These are phyloP conservation scores for Saturnispora besseyi DNA, from an alignment of 805 yeast species.

Conservation along the genomic window DNA sequence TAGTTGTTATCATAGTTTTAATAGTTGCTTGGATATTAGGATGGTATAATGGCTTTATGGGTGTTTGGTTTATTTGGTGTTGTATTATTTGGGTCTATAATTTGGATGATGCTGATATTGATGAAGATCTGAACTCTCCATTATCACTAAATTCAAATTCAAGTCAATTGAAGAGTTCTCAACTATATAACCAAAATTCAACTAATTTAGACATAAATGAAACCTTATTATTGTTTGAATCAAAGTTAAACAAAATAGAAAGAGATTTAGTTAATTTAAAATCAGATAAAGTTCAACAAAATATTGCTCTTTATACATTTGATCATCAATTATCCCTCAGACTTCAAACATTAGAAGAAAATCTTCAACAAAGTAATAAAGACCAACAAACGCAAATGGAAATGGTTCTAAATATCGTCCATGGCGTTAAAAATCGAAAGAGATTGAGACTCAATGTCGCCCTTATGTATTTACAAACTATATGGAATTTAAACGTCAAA, in stretches of 20 bases:
- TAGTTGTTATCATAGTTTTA: slow-evolving; percentile 3
- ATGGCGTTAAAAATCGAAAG: slow-evolving; percentile 2
- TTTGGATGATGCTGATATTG: slow-evolving; percentile 4
- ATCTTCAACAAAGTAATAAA: background rate
- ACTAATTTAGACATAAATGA: slow-evolving; percentile 1
- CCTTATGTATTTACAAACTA: background rate
- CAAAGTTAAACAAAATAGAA: slow-evolving; percentile 5
- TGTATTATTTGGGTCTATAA: slow-evolving; percentile 12
- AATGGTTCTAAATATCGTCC: background rate
- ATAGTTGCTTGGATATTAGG: slow-evolving; percentile 11
- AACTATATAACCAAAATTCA: background rate
- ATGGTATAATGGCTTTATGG: slow-evolving; percentile 6
- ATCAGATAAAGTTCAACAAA: slow-evolving; percentile 10
- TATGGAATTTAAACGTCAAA: background rate
- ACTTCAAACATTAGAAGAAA: slow-evolving; percentile 10
- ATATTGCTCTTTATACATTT: slow-evolving; percentile 9
- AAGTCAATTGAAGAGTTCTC: too few species aligned
- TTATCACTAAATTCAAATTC: too few species aligned
- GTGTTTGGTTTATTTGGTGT: slow-evolving; percentile 10
- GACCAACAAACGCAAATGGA: background rate
- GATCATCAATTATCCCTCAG: slow-evolving; percentile 10
- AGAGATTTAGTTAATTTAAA: background rate
- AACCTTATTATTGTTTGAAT: slow-evolving; percentile 2
- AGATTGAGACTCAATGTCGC: background rate
- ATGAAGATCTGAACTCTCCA: background rate